Percentiles rank a stretch among this genome's conserved stretches.
Evolutionary conservation across 345 rosid genomes (phyloP).

Genomic region (Physaria fendleri): DNA sequence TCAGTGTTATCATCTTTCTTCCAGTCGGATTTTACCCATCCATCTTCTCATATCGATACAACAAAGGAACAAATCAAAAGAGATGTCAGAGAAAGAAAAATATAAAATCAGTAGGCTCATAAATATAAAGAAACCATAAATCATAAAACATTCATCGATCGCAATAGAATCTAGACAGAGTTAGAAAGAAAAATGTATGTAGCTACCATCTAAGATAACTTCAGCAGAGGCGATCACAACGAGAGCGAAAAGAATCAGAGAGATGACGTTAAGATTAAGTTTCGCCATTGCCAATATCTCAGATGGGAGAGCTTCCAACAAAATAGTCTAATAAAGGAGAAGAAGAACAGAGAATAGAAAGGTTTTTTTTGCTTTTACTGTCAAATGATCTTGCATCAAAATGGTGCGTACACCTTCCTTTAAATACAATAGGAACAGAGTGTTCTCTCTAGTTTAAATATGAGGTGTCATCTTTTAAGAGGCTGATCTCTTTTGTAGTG

Average conservation of each 20-base stretch:
- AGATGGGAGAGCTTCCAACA: conserved; percentile 20
- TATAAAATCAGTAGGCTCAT: background rate
- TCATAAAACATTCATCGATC: conserved; percentile 11
- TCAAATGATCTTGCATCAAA: too few relatives aligned
- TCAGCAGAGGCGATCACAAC: conserved; percentile 49
- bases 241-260: conserved; percentile 33
- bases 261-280: conserved; percentile 31
- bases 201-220: conserved; percentile 83
- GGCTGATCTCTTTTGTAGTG: too few relatives aligned
- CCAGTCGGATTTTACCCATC: conserved; percentile 97
- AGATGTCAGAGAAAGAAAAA: too few relatives aligned
- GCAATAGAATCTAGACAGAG: background rate
- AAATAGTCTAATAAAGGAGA: background rate
- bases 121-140: too few relatives aligned
- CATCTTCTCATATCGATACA: conserved; percentile 42
- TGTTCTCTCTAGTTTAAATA: too few relatives aligned
- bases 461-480: too few relatives aligned
- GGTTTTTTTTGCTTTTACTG: too few relatives aligned
- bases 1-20: conserved; percentile 76
- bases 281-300: conserved; percentile 39
- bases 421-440: too few relatives aligned
- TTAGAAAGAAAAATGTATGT: background rate
- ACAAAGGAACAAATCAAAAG: too few relatives aligned
- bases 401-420: too few relatives aligned
- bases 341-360: background rate